Evolutionary conservation across 2,329 filamentous ascomycete species (phyloP), one percentile per base, ranked within the genome.

Genomic region (Colletotrichum spinosum): DNA sequence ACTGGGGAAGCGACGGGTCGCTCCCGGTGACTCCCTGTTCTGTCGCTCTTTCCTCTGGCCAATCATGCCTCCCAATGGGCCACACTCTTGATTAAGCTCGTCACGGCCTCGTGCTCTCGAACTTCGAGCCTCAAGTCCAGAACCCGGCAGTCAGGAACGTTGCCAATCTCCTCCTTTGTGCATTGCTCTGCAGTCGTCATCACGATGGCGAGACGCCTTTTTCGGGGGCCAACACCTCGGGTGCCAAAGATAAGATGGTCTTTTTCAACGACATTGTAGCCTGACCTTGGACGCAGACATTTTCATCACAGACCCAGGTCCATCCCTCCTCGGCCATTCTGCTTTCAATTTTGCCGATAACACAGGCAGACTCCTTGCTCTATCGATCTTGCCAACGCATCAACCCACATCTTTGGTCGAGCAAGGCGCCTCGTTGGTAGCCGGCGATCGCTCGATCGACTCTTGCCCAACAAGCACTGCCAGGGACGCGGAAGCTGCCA

Each of bases 1-100:
- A 61, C 39, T 48, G 45, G 62, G 60, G 59, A 65, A 65, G 53
- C 25, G 59, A 67, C 60, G 64, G 64, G 64, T 67, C 60, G 38
- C 42, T 67, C 60, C 60, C 59, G 60, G 53, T 9, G 15, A 44
- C 11, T 45, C 49, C 64, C 64, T 59, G 60, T 59, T 53, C 54
- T 53, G 17, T 5, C 34, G 45, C 15, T 42, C 34, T 17, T 17
- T 35, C 33, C 12, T 33, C 10, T 13, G 51, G 6, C 64, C 64
- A 67, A 67, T 67, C 54, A 67, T 8, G 45, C 4, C 15, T 5
- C 35, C 42, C 60, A 64, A 17, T 59, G 53, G 41, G 15, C 60
- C 53, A 45, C 50, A 58, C 49, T 55, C n/a, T 11, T 35, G 39
- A 55, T 65, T 65, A 65, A 67, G 64, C 64, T 67, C 64, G 39